Percentiles rank a stretch among this genome's conserved stretches.
These are phyloP conservation scores for Aureococcus anophagefferens DNA, from an alignment of 108 stramenopile species.

Conservation along the genomic window DNA sequence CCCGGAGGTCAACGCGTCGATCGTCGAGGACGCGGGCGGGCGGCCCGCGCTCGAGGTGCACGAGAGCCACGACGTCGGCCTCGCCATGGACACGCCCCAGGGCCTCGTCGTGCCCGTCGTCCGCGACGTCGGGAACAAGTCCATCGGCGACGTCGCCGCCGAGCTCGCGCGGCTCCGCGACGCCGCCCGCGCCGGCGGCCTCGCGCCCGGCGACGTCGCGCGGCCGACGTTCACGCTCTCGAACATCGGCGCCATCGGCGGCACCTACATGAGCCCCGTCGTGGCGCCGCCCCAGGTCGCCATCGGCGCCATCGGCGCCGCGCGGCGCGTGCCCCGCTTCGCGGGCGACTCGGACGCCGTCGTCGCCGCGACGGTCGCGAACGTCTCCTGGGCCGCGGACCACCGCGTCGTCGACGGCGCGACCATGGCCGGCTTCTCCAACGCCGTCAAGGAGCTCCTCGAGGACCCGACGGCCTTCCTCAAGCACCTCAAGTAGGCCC, in stretches of 20 bases:
- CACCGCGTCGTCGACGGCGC: conserved; percentile 96
- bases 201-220: conserved; percentile 60
- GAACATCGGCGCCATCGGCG: conserved; percentile 97
- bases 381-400: conserved; percentile 92
- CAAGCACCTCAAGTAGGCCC: conserved; percentile 19
- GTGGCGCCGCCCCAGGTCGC: conserved; percentile 81
- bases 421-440: conserved; percentile 62
- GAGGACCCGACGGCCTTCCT: conserved; percentile 42
- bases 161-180: conserved; percentile 43
- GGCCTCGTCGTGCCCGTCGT: conserved; percentile 90
- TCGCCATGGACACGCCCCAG: conserved; percentile 89
- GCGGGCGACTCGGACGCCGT: conserved; percentile 42
- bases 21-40: conserved; percentile 44
- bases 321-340: conserved; percentile 81
- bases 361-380: conserved; percentile 62
- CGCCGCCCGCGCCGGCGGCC: conserved; percentile 26
- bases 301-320: conserved; percentile 89
- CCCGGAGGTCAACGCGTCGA: conserved; percentile 75
- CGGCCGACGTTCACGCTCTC: conserved; percentile 80
- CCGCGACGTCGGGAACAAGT: conserved; percentile 53
- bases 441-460: conserved; percentile 40
- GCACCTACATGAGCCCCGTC: conserved; percentile 84
- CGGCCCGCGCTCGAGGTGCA: conserved; percentile 55
- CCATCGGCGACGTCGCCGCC: conserved; percentile 67
- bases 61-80: conserved; percentile 77